phyloP scores from a whole-genome alignment of 73 alveolate species.

The Paramecium tetraurelia region DNA sequence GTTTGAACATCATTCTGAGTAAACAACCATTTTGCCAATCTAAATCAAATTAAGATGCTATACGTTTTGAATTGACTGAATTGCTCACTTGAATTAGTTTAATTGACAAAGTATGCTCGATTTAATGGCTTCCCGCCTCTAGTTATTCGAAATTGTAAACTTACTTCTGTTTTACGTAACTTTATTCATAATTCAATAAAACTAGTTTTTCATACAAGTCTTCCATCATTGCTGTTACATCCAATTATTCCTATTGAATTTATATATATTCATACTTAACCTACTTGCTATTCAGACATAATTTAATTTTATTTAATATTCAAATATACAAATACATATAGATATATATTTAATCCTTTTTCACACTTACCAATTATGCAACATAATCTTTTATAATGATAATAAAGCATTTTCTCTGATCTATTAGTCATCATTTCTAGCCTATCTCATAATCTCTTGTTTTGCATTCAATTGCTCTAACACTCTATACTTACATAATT shows the following conservation, averaged over 20 bases:
- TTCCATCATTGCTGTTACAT: slow-evolving; percentile 25
- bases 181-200: slow-evolving; percentile 32
- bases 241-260: slow-evolving; percentile 16
- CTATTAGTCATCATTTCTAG: slow-evolving; percentile 30
- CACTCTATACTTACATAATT: background rate
- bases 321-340: background rate
- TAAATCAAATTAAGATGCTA: background rate
- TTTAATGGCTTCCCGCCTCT: background rate
- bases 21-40: slow-evolving; percentile 56
- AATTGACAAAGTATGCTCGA: slow-evolving; percentile 40
- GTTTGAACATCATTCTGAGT: slow-evolving; percentile 36
- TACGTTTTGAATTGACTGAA: slow-evolving; percentile 46
- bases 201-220: slow-evolving; percentile 36
- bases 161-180: background rate
- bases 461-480: slow-evolving; percentile 51
- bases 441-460: slow-evolving; percentile 43
- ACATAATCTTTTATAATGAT: slow-evolving; percentile 54
- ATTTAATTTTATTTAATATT: background rate
- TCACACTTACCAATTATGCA: slow-evolving; percentile 57
- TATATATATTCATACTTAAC: background rate
- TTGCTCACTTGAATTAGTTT: slow-evolving; percentile 48
- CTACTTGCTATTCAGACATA: background rate
- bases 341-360: background rate
- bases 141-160: background rate
- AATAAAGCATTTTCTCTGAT: slow-evolving; percentile 55